Evolutionary conservation across 805 yeast species (phyloP), one percentile per base, ranked within the genome.

Genomic region (Myxozyma nipponensis): DNA sequence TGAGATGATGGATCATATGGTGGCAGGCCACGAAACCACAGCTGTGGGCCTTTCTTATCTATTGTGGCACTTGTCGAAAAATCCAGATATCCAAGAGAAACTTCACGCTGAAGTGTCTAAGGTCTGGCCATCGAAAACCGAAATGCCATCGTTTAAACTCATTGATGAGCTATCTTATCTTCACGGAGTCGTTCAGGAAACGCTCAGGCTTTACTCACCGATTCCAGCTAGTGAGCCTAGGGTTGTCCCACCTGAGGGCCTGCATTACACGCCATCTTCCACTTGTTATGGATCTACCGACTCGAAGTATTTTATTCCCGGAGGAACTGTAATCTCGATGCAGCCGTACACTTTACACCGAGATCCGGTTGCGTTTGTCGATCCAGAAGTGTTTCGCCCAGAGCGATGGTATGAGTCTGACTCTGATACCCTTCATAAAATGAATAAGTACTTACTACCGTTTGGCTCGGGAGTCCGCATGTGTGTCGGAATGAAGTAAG

Each of bases 11-110:
- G 90, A 83, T 61, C 86, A 83, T 62, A 73, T 83, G 35, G 82
- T 84, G 41, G 90, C 90, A 0, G 90, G 90, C 2, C 89, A 84
- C 62, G 84, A 83, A 61, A 83, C 90, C 3, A 82, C 86, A 0
- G 86, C 84, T 0, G 73, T 79, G 4, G 79, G 82, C n/a, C 63
- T 83, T 50, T 71, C 86, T 0, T 84, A 77, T 62, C 66, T 79
- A 46, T 70, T 78, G 19, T 83, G 77, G 69, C 81, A 81, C 60
- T 62, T 83, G 34, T 80, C 86, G 1, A 68, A 78, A 50, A 40
- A 57, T 40, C 79, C 79, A 0, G 63, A 65, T 13, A 70, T 77
- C 56, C 90, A 84, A 63, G 50, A 62, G 2, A 63, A 61, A 32
- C 66, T 86, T 18, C 67, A 68, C 30, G 50, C 69, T 1, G 93